A percentile compares a stretch with the other conserved stretches of the same genome.
These are phyloP conservation scores for Spathaspora girioi DNA, from an alignment of 805 yeast genomes.

Conservation along the genomic window DNA sequence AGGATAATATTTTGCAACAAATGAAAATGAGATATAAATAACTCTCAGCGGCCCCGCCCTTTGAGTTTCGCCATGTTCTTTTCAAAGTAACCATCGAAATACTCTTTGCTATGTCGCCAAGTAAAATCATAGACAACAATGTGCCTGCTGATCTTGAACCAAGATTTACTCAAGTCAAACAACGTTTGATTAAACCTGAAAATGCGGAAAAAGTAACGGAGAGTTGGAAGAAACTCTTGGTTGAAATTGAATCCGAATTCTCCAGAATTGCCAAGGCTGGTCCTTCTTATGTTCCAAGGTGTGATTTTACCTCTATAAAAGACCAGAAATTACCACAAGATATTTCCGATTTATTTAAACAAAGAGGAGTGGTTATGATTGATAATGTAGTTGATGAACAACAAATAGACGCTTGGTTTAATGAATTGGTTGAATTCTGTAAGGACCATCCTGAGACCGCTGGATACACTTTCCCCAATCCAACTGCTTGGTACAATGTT, in stretches of 20 bases:
- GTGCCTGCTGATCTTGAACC: slow-evolving; percentile 4
- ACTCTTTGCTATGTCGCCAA: neutral
- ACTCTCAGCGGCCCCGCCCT: neutral
- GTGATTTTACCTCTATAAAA: slow-evolving; percentile 17
- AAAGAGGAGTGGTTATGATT: slow-evolving; percentile 15
- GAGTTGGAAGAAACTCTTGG: slow-evolving; percentile 25
- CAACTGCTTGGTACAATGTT: slow-evolving; percentile 30
- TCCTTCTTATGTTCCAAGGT: slow-evolving; percentile 16
- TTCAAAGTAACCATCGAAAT: neutral
- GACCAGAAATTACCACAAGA: slow-evolving; percentile 8
- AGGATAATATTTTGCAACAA: neutral
- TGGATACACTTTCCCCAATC: slow-evolving; percentile 23
- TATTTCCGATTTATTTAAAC: slow-evolving; percentile 8
- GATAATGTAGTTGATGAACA: slow-evolving; percentile 12
- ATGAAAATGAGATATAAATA: neutral
- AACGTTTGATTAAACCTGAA: slow-evolving; percentile 19
- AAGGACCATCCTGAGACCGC: slow-evolving; percentile 22
- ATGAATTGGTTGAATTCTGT: slow-evolving; percentile 14
- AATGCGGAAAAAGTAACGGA: slow-evolving; percentile 19
- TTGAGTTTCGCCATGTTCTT: neutral
- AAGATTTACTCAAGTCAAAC: slow-evolving; percentile 1
- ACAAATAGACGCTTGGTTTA: slow-evolving; percentile 14
- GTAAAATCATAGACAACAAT: neutral
- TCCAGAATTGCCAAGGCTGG: slow-evolving; percentile 17
- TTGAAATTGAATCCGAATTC: slow-evolving; percentile 17